These are phyloP conservation scores for Phytopythium mirpurense DNA, from an alignment of 352 stramenopile genomes.

Conservation along the genomic window DNA sequence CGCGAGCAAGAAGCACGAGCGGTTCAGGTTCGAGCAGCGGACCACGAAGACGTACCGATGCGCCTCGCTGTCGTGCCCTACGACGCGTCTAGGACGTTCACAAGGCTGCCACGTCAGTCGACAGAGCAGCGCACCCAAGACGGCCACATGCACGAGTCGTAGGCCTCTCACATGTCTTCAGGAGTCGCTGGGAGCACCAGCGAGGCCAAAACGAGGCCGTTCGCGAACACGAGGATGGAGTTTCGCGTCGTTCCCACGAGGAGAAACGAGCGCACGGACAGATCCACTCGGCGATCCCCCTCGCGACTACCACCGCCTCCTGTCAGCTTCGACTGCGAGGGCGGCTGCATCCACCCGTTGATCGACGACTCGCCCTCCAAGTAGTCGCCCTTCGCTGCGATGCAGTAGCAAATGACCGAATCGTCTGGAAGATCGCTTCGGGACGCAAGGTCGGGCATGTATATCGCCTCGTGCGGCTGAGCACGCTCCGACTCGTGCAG, in stretches of 20 bases:
- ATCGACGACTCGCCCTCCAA: neutral
- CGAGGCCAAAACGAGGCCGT: constrained; percentile 35
- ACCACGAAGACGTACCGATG: constrained; percentile 29
- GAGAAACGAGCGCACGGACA: constrained; percentile 23
- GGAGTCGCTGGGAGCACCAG: constrained; percentile 36
- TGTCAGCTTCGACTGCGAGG: neutral
- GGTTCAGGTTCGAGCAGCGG: constrained; percentile 33
- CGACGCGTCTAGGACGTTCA: constrained; percentile 11
- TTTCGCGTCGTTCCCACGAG: constrained; percentile 40
- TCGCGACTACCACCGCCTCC: neutral
- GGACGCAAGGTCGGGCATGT: constrained; percentile 1
- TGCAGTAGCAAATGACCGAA: neutral
- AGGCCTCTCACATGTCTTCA: constrained; percentile 33
- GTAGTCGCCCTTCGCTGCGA: neutral
- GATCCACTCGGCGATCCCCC: constrained; percentile 4
- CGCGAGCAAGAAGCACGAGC: constrained; percentile 46
- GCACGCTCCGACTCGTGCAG: neutral
- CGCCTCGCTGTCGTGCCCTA: constrained; percentile 17
- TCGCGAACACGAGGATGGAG: constrained; percentile 40
- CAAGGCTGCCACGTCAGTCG: neutral
- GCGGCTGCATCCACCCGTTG: constrained; percentile 1
- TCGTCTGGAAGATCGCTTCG: neutral
- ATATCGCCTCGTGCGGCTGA: neutral
- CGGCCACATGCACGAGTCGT: neutral
- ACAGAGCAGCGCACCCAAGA: neutral